phyloP scores from a whole-genome alignment of 805 yeast species.

The Candida caryicola region DNA sequence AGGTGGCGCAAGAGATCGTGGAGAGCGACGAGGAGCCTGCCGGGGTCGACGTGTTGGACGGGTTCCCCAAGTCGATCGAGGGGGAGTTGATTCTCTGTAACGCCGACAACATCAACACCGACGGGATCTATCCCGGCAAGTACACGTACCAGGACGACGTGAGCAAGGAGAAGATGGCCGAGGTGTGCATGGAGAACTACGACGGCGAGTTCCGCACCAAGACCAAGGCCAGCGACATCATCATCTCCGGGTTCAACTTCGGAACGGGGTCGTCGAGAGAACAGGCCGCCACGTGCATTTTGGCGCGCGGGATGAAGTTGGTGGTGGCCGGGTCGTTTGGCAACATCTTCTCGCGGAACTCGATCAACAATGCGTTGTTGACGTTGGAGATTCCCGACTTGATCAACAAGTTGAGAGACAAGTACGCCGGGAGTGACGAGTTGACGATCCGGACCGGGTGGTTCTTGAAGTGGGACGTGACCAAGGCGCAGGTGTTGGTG shows the following conservation, averaged over 20 bases:
- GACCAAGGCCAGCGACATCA: constrained; percentile 83
- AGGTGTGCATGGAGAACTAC: constrained; percentile 99
- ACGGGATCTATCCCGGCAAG: constrained; percentile 98
- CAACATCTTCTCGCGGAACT: constrained; percentile 92
- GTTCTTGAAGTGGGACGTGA: constrained; percentile 90
- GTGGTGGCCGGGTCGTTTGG: constrained; percentile 98
- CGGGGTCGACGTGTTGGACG: constrained; percentile 74
- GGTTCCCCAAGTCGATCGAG: constrained; percentile 83
- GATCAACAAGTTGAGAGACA: constrained; percentile 70
- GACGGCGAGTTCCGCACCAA: constrained; percentile 83
- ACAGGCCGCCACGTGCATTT: constrained; percentile 97
- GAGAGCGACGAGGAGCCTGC: constrained; percentile 26
- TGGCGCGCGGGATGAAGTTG: constrained; percentile 88
- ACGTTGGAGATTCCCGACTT: constrained; percentile 92
- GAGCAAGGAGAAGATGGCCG: constrained; percentile 92
- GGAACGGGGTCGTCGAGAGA: constrained; percentile 99
- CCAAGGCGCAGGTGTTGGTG: constrained; percentile 76
- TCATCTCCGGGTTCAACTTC: constrained; percentile 89
- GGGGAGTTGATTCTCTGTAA: constrained; percentile 96
- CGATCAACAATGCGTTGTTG: constrained; percentile 92
- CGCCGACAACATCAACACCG: constrained; percentile 96
- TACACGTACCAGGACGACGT: constrained; percentile 98
- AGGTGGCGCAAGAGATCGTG: constrained; percentile 31
- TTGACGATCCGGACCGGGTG: constrained; percentile 94
- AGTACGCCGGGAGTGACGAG: constrained; percentile 58